Conservation (phyloP, 2,329 filamentous ascomycete species). For the Leptographium galeiforme region DNA sequence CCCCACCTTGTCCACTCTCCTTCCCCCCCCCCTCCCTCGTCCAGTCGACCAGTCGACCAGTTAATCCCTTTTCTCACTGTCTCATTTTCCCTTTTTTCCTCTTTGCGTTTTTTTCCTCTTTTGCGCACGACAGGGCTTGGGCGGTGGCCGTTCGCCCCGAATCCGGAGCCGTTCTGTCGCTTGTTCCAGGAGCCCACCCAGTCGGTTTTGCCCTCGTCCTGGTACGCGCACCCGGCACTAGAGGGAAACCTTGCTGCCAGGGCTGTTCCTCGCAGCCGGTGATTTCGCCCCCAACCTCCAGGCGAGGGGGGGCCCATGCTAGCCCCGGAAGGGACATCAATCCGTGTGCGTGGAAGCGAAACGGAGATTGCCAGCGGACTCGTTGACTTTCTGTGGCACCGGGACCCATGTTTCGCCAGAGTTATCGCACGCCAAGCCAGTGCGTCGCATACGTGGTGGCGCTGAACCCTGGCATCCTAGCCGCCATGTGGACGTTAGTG, state of each 20-base stretch:
- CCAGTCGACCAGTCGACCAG: too few relatives aligned
- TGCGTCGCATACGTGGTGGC: neutral
- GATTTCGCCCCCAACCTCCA: neutral
- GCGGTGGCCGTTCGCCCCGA: too few relatives aligned
- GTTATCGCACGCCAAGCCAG: neutral
- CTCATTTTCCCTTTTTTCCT: neutral
- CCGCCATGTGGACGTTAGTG: neutral
- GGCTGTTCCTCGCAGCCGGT: neutral
- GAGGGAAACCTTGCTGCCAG: too few relatives aligned
- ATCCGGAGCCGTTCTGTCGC: too few relatives aligned
- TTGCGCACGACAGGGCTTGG: too few relatives aligned
- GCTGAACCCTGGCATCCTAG: neutral
- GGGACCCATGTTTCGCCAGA: neutral
- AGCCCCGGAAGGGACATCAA: neutral
- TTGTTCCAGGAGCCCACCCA: too few relatives aligned
- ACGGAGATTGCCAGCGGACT: neutral
- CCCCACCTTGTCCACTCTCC: too few relatives aligned
- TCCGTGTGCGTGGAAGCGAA: neutral
- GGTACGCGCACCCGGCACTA: too few relatives aligned
- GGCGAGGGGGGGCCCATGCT: neutral
- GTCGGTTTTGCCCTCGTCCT: too few relatives aligned
- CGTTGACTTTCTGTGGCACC: neutral
- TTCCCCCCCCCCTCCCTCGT: too few relatives aligned
- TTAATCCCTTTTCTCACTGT: neutral
- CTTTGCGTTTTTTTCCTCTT: too few relatives aligned